phyloP scores from a whole-genome alignment of 2,329 filamentous ascomycete genomes.

The Ceratocystiopsis minuta region DNA sequence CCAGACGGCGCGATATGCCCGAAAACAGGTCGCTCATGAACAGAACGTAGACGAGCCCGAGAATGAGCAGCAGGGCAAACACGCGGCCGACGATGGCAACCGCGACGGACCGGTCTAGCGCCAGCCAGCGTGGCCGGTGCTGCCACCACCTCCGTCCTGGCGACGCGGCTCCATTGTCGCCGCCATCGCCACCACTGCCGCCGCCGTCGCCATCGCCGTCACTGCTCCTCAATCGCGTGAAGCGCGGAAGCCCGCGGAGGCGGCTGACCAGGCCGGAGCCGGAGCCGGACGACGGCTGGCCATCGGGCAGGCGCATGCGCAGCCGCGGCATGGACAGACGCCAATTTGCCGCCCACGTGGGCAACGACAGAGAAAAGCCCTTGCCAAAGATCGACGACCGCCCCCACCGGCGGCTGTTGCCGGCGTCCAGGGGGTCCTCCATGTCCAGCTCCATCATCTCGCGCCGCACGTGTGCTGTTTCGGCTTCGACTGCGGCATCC shows the following conservation, averaged over 20 bases:
- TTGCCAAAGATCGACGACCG: conserved; percentile 34
- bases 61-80: conserved; percentile 55
- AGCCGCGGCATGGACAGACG: conserved; percentile 25
- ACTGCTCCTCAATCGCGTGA: conserved; percentile 2
- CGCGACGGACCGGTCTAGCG: conserved; percentile 23
- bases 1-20: conserved; percentile 41
- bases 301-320: conserved; percentile 24
- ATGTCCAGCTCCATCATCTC: conserved; percentile 85
- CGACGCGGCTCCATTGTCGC: no score
- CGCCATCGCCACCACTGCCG: neutral
- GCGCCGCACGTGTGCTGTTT: conserved; percentile 51
- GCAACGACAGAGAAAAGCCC: conserved; percentile 31
- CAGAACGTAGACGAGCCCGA: conserved; percentile 64
- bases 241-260: neutral
- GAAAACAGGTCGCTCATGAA: conserved; percentile 75
- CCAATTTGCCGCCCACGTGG: conserved; percentile 37
- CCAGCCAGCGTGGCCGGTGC: conserved; percentile 12
- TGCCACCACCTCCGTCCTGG: no score
- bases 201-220: neutral
- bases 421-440: conserved; percentile 39
- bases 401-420: conserved; percentile 10
- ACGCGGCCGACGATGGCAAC: conserved; percentile 53
- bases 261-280: conserved; percentile 8
- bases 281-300: conserved; percentile 4
- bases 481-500: conserved; percentile 17